These are phyloP conservation scores for Claviceps africana DNA, from an alignment of 2,329 filamentous ascomycete genomes.

Conservation along the genomic window DNA sequence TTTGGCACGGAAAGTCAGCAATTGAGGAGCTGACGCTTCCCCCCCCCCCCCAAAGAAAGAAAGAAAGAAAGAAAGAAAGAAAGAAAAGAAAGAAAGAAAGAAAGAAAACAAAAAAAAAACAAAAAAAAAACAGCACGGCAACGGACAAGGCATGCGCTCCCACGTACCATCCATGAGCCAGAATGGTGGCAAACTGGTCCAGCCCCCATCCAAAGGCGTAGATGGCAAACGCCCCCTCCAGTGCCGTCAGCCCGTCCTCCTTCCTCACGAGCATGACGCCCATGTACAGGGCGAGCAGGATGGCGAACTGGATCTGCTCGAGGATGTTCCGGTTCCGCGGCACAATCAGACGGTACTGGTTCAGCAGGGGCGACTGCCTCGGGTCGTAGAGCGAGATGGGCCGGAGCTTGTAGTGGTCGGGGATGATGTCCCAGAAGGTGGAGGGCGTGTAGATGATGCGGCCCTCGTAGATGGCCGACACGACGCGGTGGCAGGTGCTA, in stretches of 20 bases:
- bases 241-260: conserved; percentile 35
- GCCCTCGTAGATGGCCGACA: conserved; percentile 70
- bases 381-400: conserved; percentile 73
- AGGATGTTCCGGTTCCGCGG: conserved; percentile 64
- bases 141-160: not conserved
- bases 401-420: conserved; percentile 73
- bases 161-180: conserved; percentile 55
- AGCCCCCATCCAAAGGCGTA: conserved; percentile 69
- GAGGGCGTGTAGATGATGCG: conserved; percentile 72
- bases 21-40: not conserved
- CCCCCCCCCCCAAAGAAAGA: too few relatives aligned
- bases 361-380: conserved; percentile 57
- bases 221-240: conserved; percentile 55
- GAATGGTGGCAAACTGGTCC: conserved; percentile 62
- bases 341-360: conserved; percentile 75
- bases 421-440: conserved; percentile 69
- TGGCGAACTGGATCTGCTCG: conserved; percentile 59
- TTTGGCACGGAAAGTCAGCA: not conserved
- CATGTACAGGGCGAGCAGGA: conserved; percentile 56
- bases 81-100: too few relatives aligned
- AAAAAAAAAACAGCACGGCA: too few relatives aligned
- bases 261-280: conserved; percentile 57
- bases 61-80: too few relatives aligned
- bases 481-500: conserved; percentile 67
- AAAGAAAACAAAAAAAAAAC: too few relatives aligned